phyloP scores from a whole-genome alignment of 1,284 basidiomycete species.

The Ceratobasidium sp. region DNA sequence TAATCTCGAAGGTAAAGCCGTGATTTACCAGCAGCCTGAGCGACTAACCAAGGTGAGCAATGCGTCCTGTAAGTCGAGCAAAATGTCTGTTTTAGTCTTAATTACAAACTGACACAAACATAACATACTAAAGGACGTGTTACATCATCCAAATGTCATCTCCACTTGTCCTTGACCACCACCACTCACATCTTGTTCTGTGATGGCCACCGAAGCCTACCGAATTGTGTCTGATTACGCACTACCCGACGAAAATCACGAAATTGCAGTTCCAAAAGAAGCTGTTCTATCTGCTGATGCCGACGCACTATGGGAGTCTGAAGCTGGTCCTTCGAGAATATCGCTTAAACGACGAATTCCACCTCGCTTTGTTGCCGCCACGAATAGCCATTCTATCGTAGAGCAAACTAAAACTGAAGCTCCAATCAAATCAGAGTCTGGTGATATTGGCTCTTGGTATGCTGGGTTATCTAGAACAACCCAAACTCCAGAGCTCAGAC shows the following conservation, averaged over 20 bases:
- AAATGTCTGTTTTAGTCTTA: not conserved
- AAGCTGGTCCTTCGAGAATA: slow-evolving; percentile 39
- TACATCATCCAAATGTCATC: not conserved
- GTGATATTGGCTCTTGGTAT: slow-evolving; percentile 44
- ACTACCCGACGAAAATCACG: not conserved
- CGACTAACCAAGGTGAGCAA: not conserved
- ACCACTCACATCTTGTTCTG: not conserved
- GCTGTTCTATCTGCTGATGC: slow-evolving; percentile 23
- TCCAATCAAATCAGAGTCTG: slow-evolving; percentile 5
- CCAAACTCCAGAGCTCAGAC: not conserved
- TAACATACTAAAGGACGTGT: not conserved
- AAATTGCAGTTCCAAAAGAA: not conserved
- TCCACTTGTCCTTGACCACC: not conserved
- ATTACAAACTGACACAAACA: too few species aligned
- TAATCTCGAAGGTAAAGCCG: slow-evolving; percentile 7
- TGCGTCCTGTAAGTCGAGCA: too few species aligned
- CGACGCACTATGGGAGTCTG: slow-evolving; percentile 34
- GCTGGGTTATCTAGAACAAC: slow-evolving; percentile 18
- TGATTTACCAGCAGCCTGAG: not conserved
- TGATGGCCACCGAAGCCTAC: slow-evolving; percentile 43
- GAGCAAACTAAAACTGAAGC: slow-evolving; percentile 5
- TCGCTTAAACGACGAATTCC: slow-evolving; percentile 35
- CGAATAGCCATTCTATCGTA: slow-evolving; percentile 21
- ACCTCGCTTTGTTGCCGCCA: slow-evolving; percentile 43
- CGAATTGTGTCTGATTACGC: slow-evolving; percentile 42